Conservation (phyloP, 768 basidiomycete species). For the Russula olivacea region DNA sequence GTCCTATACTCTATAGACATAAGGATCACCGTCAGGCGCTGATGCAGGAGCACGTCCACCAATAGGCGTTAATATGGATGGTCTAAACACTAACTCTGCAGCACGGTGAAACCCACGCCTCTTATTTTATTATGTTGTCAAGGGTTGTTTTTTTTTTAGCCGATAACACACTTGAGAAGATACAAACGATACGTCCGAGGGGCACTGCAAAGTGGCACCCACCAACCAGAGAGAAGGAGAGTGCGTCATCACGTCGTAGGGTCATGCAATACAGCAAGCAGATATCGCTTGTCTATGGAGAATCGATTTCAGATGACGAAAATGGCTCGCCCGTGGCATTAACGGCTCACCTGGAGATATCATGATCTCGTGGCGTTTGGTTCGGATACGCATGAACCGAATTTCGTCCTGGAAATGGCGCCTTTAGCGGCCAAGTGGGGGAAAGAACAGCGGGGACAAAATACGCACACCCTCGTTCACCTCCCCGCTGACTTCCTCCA, state of each 20-base stretch:
- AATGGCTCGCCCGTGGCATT: neutral
- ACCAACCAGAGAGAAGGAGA: neutral
- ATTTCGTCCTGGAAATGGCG: conserved; percentile 62
- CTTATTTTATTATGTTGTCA: neutral
- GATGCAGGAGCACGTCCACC: neutral
- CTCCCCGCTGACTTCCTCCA: conserved; percentile 68
- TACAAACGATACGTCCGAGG: conserved; percentile 5
- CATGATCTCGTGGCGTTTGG: conserved; percentile 88
- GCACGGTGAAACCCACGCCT: neutral
- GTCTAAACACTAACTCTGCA: neutral
- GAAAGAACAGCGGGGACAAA: neutral
- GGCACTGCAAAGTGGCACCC: neutral
- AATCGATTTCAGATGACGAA: neutral
- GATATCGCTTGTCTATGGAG: conserved; percentile 62
- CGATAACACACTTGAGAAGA: neutral
- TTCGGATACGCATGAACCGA: conserved; percentile 84
- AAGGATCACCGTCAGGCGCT: neutral
- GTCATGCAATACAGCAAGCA: conserved; percentile 81
- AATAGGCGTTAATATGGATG: conserved; percentile 2
- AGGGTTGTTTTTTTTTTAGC: neutral
- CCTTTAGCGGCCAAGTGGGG: neutral
- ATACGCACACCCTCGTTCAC: conserved; percentile 54
- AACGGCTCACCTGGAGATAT: conserved; percentile 76
- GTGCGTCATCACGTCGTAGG: conserved; percentile 35
- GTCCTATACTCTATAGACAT: neutral